Evolutionary conservation across 257 asterid species (phyloP), one percentile per base, ranked within the genome.

Genomic region (Ilex asprella): DNA sequence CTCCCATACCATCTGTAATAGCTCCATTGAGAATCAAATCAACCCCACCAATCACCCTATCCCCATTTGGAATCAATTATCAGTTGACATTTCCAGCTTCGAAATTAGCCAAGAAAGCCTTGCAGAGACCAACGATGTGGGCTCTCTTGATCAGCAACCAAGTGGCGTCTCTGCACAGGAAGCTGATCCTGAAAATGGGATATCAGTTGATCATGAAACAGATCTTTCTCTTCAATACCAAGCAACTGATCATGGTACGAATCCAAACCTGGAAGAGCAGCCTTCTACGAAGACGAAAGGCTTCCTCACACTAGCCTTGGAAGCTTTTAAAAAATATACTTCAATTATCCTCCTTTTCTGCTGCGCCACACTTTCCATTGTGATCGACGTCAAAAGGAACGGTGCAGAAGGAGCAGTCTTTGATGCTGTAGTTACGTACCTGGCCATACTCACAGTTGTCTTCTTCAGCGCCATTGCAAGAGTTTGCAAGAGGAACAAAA

Each of bases 181-280:
- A 67, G 66, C 81, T 2, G 62, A 64, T 49, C 32, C 39, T 4
- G 62, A 31, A 9, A 44, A 41, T 2, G 86, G 86, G 53, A 74
- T 80, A 47, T 6, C 1, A n/a, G n/a, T n/a, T 3, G 82, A 79
- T 2, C 62, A 74, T 16, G 21, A 59, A 29, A 41, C 0, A 27
- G 83, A 77, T 65, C 73, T 81, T 31, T 5, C 15, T 39, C 31
- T 29, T 54, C 78, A 83, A 5, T 68, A 11, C 31, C 35, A 39
- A 56, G 62, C 70, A 30, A 77, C 72, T 47, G n/a, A n/a, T n/a
- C n/a, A n/a, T n/a, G 83, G 81, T 31, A 54, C 67, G 16, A 81
- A 72, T 35, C 31, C 16, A 1, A 35, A 27, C 6, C 14, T 8
- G 2, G 39, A 55, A 29, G 60, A 5, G 3, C 53, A 14, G 12